phyloP scores from a whole-genome alignment of 2,329 filamentous ascomycete species.

The Furcasterigmium furcatum region DNA sequence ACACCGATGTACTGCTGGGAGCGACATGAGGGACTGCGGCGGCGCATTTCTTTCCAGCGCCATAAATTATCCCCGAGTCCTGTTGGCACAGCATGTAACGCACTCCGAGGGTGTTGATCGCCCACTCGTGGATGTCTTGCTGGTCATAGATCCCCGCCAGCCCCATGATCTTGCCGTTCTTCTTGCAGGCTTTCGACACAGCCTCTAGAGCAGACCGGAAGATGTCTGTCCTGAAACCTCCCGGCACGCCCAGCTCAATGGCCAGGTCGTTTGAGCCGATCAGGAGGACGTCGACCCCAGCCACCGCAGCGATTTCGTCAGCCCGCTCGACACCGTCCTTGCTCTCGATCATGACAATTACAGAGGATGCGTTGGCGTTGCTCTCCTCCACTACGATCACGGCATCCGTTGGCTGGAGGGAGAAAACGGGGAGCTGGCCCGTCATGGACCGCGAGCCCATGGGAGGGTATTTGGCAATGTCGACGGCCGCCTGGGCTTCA shows the following conservation, averaged over 20 bases:
- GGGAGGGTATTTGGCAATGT: conserved; percentile 19
- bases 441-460: conserved; percentile 19
- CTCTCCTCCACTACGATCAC: conserved; percentile 14
- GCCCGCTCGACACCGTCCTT: conserved; percentile 17
- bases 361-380: conserved; percentile 17
- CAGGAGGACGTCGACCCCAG: conserved; percentile 24
- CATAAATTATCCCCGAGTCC: conserved; percentile 11
- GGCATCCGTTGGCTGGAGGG: conserved; percentile 16
- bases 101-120: conserved; percentile 11
- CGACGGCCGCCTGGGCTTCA: conserved; percentile 20
- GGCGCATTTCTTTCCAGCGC: background rate
- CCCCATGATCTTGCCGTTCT: conserved; percentile 17
- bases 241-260: conserved; percentile 18
- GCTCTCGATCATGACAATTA: conserved; percentile 23
- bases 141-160: conserved; percentile 18
- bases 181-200: conserved; percentile 13
- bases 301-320: conserved; percentile 24
- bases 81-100: conserved; percentile 14
- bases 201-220: conserved; percentile 13
- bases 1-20: too few relatives aligned
- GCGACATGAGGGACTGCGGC: background rate
- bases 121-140: conserved; percentile 12
- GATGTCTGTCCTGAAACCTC: conserved; percentile 12
- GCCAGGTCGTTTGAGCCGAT: conserved; percentile 26
- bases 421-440: conserved; percentile 16